These are phyloP conservation scores for Phytophthora sojae DNA, from an alignment of 352 stramenopile genomes.

Conservation along the genomic window DNA sequence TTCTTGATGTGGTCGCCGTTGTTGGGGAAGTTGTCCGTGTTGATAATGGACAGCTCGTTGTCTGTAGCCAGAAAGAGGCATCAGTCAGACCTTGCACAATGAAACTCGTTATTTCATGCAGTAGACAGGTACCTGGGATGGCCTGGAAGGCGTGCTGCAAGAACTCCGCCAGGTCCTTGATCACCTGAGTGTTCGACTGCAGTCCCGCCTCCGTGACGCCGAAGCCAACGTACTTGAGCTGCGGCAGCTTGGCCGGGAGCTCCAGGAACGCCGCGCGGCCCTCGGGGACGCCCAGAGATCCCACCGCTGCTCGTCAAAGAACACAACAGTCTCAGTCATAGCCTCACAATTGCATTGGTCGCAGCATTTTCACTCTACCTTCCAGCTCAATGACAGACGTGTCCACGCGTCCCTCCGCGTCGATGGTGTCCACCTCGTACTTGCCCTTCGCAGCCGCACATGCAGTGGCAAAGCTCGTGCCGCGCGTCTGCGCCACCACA, in stretches of 20 bases:
- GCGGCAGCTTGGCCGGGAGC: constrained; percentile 44
- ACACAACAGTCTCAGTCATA: neutral
- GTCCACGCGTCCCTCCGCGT: constrained; percentile 53
- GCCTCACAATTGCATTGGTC: neutral
- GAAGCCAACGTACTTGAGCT: constrained; percentile 63
- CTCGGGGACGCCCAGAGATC: constrained; percentile 42
- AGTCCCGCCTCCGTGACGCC: constrained; percentile 72
- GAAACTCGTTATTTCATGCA: too few species aligned
- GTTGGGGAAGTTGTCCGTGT: constrained; percentile 83
- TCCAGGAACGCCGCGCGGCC: constrained; percentile 47
- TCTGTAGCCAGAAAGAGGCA: constrained; percentile 32
- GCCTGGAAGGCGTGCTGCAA: constrained; percentile 47
- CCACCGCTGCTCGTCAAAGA: constrained; percentile 27
- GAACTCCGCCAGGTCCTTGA: constrained; percentile 65
- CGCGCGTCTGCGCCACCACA: constrained; percentile 69
- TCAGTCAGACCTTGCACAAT: neutral
- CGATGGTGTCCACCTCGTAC: constrained; percentile 77
- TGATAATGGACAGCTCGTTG: constrained; percentile 79
- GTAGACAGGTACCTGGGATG: constrained; percentile 37
- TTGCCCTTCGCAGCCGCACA: constrained; percentile 41
- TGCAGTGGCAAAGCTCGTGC: constrained; percentile 52
- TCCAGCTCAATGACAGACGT: constrained; percentile 49
- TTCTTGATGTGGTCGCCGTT: constrained; percentile 75
- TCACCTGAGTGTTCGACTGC: constrained; percentile 39
- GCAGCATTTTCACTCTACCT: constrained; percentile 6